phyloP scores from a whole-genome alignment of 2,329 filamentous ascomycete genomes.

The Pseudogymnoascus sp. region DNA sequence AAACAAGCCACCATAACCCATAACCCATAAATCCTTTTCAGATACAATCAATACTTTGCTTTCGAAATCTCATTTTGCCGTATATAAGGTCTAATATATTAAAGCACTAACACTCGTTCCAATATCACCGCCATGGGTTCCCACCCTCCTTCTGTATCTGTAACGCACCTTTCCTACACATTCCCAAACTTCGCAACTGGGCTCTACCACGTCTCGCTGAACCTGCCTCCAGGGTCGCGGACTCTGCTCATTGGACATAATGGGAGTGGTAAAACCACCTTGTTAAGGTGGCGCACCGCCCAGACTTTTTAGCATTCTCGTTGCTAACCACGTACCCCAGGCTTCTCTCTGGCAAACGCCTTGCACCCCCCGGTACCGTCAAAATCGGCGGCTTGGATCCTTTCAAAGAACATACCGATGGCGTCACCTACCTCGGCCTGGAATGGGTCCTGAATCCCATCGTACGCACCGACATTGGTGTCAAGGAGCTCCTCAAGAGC shows the following conservation, averaged over 20 bases:
- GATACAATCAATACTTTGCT: slow-evolving; percentile 7
- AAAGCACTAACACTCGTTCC: not conserved
- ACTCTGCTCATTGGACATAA: slow-evolving; percentile 94
- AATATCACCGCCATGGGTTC: not conserved
- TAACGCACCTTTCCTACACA: slow-evolving; percentile 73
- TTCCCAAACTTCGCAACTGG: slow-evolving; percentile 84
- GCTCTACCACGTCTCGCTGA: slow-evolving; percentile 63
- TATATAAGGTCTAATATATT: slow-evolving; percentile 6
- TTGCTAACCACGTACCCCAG: slow-evolving; percentile 11
- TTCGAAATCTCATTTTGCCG: not conserved
- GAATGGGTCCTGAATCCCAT: slow-evolving; percentile 99
- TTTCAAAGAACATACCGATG: slow-evolving; percentile 82
- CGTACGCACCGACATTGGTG: slow-evolving; percentile 89
- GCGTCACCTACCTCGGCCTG: slow-evolving; percentile 92
- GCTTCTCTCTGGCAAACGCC: slow-evolving; percentile 88
- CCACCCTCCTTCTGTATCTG: slow-evolving; percentile 47
- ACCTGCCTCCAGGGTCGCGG: slow-evolving; percentile 74
- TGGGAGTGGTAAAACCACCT: slow-evolving; percentile 93
- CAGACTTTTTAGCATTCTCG: slow-evolving; percentile 29
- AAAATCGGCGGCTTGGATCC: slow-evolving; percentile 78
- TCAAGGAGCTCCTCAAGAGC: slow-evolving; percentile 73
- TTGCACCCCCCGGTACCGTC: slow-evolving; percentile 71
- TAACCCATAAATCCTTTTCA: slow-evolving; percentile 3
- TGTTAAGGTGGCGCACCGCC: slow-evolving; percentile 48
- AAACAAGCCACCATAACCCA: slow-evolving; percentile 3